Evolutionary conservation across 2,329 filamentous ascomycete genomes (phyloP), one percentile per base, ranked within the genome.

Genomic region (Stemphylium vesicarium): DNA sequence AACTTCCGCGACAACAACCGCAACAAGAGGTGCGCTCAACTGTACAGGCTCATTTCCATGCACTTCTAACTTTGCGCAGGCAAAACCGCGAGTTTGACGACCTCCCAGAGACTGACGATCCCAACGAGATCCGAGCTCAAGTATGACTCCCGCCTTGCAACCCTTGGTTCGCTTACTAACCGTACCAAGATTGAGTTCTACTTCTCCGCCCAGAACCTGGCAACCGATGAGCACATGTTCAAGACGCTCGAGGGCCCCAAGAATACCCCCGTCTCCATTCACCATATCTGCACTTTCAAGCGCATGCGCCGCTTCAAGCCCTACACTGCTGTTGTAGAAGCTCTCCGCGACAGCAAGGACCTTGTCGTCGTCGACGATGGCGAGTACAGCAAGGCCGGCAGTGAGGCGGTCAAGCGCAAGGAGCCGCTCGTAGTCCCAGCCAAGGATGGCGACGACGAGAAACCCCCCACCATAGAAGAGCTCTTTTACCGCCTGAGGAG

Each of bases 301-400:
- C 92, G 96, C 75, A 99, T 99, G 96, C 89, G 87, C 64, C 90
- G 88, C 69, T 99, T 98, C 85, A 88, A 95, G 79, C 91, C 92
- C 37, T 93, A 92, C 80, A 87, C 85, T 51, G 88, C 90, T 52
- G 85, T 99, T 38, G 88, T 97, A 57, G 86, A 87, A 48, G 94
- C 95, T 32, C 85, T 98, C 47, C 90, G 89, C 76, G 85, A 90
- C 18, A 95, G 91, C 79, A 82, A 84, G 26, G 78, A 87, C 56
- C 82, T 99, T 44, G 85, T 90, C 6, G 77, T 98, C 50, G 83
- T 85, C 50, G 91, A 95, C 49, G 85, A 92, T 62, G 88, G 87
- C 57, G 77, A 87, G 60, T 95, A 84, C 62, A 62, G 48, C 56
- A 67, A 68, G 43, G 29, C 51, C 8, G 72, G 72, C 48, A 72